Percentiles rank a stretch among this genome's conserved stretches.
phyloP scores from a whole-genome alignment of 352 stramenopile species.

The Globisporangium solare region DNA sequence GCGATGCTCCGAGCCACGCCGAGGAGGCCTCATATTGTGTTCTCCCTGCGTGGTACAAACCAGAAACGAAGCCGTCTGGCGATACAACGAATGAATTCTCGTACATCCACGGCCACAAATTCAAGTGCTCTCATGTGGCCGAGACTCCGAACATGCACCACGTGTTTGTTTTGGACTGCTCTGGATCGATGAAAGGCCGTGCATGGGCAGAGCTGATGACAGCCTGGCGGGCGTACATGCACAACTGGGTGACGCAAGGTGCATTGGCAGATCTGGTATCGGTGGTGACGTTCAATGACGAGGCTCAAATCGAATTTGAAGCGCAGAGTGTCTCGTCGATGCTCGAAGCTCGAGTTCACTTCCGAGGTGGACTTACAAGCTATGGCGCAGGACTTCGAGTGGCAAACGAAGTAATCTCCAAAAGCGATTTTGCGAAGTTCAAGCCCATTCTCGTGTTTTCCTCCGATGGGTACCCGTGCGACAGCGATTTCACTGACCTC shows the following conservation, averaged over 20 bases:
- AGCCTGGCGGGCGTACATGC: conserved; percentile 50
- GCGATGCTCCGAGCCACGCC: conserved; percentile 62
- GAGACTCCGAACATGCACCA: conserved; percentile 53
- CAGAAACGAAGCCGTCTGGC: conserved; percentile 17
- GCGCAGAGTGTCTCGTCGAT: conserved; percentile 35
- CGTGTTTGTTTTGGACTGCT: conserved; percentile 71
- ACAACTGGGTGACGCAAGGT: conserved; percentile 28
- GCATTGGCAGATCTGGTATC: conserved; percentile 47
- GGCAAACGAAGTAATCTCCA: conserved; percentile 62
- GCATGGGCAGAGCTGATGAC: conserved; percentile 49
- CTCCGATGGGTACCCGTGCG: conserved; percentile 51
- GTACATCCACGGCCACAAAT: conserved; percentile 64
- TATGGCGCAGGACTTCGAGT: conserved; percentile 37
- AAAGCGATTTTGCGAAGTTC: conserved; percentile 46
- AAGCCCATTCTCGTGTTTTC: conserved; percentile 71
- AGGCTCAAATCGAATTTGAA: conserved; percentile 41
- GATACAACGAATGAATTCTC: conserved; percentile 32
- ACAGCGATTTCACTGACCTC: conserved; percentile 30
- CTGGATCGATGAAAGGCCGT: conserved; percentile 55
- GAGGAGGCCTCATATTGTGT: conserved; percentile 55
- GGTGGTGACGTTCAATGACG: conserved; percentile 50
- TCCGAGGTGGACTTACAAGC: conserved; percentile 36
- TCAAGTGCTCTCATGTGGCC: conserved; percentile 54
- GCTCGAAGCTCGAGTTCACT: conserved; percentile 19
- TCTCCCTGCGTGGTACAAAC: conserved; percentile 58